A percentile compares a stretch with the other conserved stretches of the same genome.
These are phyloP conservation scores for Mucor plumbeus DNA, from an alignment of 371 early-diverging fungal species.

Conservation along the genomic window DNA sequence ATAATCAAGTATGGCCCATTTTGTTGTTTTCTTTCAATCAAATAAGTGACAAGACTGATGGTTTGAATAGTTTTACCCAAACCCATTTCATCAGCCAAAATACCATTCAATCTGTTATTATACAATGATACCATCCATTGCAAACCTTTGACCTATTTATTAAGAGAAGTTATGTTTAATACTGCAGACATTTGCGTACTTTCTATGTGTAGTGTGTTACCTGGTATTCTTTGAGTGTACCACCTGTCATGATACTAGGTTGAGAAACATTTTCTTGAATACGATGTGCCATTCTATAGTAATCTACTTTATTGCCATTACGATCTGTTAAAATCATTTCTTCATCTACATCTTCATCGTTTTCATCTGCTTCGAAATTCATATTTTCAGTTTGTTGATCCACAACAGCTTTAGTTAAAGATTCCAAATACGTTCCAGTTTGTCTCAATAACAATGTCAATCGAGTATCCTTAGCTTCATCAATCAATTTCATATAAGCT, in stretches of 20 bases:
- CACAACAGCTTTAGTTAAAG: slow-evolving; percentile 78
- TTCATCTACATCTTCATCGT: slow-evolving; percentile 63
- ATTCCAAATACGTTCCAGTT: slow-evolving; percentile 84
- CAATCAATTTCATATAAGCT: slow-evolving; percentile 91
- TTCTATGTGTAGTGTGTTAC: slow-evolving; percentile 17
- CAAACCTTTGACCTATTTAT: slow-evolving; percentile 84
- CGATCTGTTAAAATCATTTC: slow-evolving; percentile 46
- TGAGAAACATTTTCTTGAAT: slow-evolving; percentile 84
- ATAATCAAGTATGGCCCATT: slow-evolving; percentile 94
- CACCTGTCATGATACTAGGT: slow-evolving; percentile 84
- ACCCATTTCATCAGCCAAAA: slow-evolving; percentile 99
- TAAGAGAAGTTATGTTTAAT: background rate
- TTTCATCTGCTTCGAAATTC: slow-evolving; percentile 44
- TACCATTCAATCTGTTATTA: slow-evolving; percentile 96
- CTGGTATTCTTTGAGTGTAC: slow-evolving; percentile 96
- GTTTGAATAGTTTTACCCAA: slow-evolving; percentile 98
- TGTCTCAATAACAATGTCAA: slow-evolving; percentile 86
- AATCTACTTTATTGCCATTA: slow-evolving; percentile 71
- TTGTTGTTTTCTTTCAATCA: slow-evolving; percentile 91
- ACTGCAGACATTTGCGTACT: no score
- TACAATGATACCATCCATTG: slow-evolving; percentile 99
- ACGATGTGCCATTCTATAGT: slow-evolving; percentile 87
- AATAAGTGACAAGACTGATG: slow-evolving; percentile 92
- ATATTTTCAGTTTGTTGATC: slow-evolving; percentile 76
- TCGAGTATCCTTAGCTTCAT: slow-evolving; percentile 93